These are phyloP conservation scores for Schizosaccharomyces versatilis DNA, from an alignment of 1,139 yeast genomes.

Conservation along the genomic window DNA sequence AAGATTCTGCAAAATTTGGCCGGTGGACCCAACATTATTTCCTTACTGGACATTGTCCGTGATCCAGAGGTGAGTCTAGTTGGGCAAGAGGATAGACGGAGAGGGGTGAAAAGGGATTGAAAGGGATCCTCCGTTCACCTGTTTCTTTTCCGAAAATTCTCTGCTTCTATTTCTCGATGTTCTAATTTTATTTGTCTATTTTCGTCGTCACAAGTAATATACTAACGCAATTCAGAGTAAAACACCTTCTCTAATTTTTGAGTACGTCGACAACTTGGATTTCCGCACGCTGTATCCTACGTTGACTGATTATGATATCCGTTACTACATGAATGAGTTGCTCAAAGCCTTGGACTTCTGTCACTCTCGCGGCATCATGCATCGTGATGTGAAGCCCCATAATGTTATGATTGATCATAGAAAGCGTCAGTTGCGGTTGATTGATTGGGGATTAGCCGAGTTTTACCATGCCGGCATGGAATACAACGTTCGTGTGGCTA, in stretches of 20 bases:
- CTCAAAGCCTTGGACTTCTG: conserved; percentile 78
- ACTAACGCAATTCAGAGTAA: conserved; percentile 25
- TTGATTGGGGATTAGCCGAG: conserved; percentile 98
- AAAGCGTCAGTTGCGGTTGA: conserved; percentile 45
- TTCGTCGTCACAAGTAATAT: background rate
- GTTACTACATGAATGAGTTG: conserved; percentile 73
- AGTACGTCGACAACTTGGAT: conserved; percentile 73
- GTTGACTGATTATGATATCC: conserved; percentile 58
- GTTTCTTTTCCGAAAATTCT: background rate
- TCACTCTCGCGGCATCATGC: conserved; percentile 96
- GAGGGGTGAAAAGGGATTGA: background rate
- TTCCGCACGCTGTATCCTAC: conserved; percentile 83
- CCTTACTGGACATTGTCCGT: conserved; percentile 63
- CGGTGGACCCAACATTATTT: conserved; percentile 68
- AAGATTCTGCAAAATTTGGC: conserved; percentile 74
- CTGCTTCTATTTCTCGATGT: too few relatives aligned
- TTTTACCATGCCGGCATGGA: conserved; percentile 88
- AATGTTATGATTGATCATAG: conserved; percentile 94
- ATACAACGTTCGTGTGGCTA: conserved; percentile 90
- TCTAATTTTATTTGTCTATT: too few relatives aligned
- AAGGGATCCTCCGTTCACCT: background rate
- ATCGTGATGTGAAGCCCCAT: conserved; percentile 95
- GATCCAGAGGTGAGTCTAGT: conserved; percentile 35
- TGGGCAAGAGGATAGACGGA: background rate
- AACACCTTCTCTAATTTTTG: conserved; percentile 86